Conservation (phyloP, 2,329 filamentous ascomycete species). For the Aspergillus puulaauensis region DNA sequence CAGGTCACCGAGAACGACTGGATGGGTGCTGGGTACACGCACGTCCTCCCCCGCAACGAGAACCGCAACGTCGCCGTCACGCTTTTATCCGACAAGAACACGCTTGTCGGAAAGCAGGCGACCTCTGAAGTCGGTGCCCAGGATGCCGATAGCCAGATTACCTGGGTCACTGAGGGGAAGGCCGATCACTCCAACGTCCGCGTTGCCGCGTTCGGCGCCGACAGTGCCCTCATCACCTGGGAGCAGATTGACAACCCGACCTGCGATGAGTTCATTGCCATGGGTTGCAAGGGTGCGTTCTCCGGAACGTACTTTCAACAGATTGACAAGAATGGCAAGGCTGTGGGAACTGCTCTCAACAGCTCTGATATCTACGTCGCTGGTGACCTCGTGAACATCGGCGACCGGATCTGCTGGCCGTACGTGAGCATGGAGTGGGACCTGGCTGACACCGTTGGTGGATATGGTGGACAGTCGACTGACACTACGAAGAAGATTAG, state of each 20-base stretch:
- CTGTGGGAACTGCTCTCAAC: slow-evolving; percentile 52
- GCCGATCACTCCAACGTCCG: slow-evolving; percentile 60
- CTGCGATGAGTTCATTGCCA: slow-evolving; percentile 55
- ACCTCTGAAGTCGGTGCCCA: slow-evolving; percentile 53
- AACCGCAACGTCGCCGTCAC: slow-evolving; percentile 62
- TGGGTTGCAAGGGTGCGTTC: slow-evolving; percentile 61
- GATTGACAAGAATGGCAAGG: slow-evolving; percentile 52
- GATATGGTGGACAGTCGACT: slow-evolving; percentile 4
- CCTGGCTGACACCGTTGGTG: slow-evolving; percentile 33
- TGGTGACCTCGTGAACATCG: slow-evolving; percentile 62
- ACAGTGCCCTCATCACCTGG: slow-evolving; percentile 58
- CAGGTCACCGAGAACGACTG: slow-evolving; percentile 56
- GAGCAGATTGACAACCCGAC: slow-evolving; percentile 59
- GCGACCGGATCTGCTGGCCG: slow-evolving; percentile 56
- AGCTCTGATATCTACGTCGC: slow-evolving; percentile 58
- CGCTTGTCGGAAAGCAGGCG: slow-evolving; percentile 54
- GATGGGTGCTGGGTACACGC: slow-evolving; percentile 59
- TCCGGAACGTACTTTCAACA: slow-evolving; percentile 61
- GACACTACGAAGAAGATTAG: slow-evolving; percentile 25
- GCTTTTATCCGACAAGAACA: slow-evolving; percentile 58
- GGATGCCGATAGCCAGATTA: slow-evolving; percentile 59
- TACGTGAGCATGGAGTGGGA: slow-evolving; percentile 44
- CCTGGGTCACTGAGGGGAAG: slow-evolving; percentile 56
- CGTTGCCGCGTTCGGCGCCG: slow-evolving; percentile 54
- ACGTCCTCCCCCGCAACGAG: slow-evolving; percentile 53